Conservation (phyloP, 176 grass and related monocot species). For the Chloris gayana region DNA sequence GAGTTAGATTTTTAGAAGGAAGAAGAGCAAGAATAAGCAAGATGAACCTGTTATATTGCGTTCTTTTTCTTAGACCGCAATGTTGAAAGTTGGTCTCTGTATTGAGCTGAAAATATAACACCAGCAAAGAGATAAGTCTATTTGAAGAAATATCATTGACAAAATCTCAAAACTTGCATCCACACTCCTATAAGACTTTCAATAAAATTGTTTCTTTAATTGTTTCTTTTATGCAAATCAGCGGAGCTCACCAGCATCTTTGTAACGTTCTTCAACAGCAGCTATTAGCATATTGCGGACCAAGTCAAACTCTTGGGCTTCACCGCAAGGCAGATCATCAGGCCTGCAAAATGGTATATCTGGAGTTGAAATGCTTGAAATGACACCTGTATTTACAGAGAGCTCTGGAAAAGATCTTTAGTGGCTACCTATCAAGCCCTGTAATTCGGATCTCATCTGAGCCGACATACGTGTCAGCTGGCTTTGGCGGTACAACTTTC, state of each 20-base stretch:
- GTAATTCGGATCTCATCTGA: constrained; percentile 47
- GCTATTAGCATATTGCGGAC: constrained; percentile 86
- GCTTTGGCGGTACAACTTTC: constrained; percentile 72
- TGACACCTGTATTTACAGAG: neutral
- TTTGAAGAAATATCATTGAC: neutral
- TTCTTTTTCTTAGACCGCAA: constrained; percentile 83
- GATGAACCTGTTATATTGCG: constrained; percentile 49
- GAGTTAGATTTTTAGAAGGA: neutral
- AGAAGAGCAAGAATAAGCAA: neutral
- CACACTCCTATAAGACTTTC: neutral
- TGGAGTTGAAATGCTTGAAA: constrained; percentile 18
- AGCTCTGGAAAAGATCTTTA: neutral
- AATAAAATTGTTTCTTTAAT: constrained; percentile 9
- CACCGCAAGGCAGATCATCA: constrained; percentile 59
- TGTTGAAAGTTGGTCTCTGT: constrained; percentile 78
- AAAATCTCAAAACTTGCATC: neutral
- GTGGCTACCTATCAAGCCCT: constrained; percentile 66
- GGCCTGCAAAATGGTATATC: constrained; percentile 49
- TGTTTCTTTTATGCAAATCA: neutral
- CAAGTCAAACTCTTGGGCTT: constrained; percentile 77
- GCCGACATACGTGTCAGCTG: constrained; percentile 29
- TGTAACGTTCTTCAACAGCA: constrained; percentile 89
- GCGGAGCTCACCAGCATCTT: constrained; percentile 76
- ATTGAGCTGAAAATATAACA: constrained; percentile 68
- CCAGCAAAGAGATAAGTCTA: constrained; percentile 25